These are phyloP conservation scores for Syncephalastrum racemosum DNA, from an alignment of 371 early-diverging fungal species.

Conservation along the genomic window DNA sequence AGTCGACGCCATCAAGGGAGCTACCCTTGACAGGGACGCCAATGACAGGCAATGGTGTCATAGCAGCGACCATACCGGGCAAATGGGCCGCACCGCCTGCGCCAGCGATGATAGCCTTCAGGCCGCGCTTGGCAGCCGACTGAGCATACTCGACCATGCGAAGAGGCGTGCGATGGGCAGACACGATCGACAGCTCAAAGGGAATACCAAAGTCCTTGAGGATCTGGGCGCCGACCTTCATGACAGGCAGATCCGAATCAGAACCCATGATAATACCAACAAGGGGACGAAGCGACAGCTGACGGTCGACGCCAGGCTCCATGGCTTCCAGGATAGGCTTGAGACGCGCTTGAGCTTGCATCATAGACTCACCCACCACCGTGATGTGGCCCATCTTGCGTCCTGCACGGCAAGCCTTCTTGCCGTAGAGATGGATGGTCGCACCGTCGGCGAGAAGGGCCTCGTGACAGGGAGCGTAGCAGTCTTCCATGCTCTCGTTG, in stretches of 20 bases:
- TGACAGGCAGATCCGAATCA: slow-evolving; percentile 93
- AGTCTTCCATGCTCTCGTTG: slow-evolving; percentile 54
- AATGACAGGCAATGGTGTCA: slow-evolving; percentile 95
- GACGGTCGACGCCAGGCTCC: slow-evolving; percentile 54
- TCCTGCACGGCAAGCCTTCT: slow-evolving; percentile 79
- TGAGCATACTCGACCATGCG: slow-evolving; percentile 92
- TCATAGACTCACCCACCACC: slow-evolving; percentile 81
- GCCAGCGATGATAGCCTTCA: slow-evolving; percentile 95
- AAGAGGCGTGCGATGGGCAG: slow-evolving; percentile 94
- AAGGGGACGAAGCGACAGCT: slow-evolving; percentile 61
- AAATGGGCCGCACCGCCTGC: slow-evolving; percentile 98
- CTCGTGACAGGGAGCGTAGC: slow-evolving; percentile 65
- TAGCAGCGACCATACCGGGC: slow-evolving; percentile 97
- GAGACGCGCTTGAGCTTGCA: slow-evolving; percentile 64
- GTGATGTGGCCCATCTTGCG: slow-evolving; percentile 98
- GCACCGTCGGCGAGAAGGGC: slow-evolving; percentile 81
- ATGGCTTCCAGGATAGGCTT: slow-evolving; percentile 63
- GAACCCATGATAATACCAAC: slow-evolving; percentile 98
- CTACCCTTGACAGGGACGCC: slow-evolving; percentile 95
- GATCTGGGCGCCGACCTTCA: slow-evolving; percentile 88
- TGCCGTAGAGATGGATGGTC: slow-evolving; percentile 93
- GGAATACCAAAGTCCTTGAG: slow-evolving; percentile 88
- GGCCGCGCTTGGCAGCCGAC: slow-evolving; percentile 83
- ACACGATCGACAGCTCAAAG: slow-evolving; percentile 92
- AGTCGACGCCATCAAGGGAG: slow-evolving; percentile 93